phyloP scores from a whole-genome alignment of 2,329 filamentous ascomycete genomes.

The Phialocephala subalpina region DNA sequence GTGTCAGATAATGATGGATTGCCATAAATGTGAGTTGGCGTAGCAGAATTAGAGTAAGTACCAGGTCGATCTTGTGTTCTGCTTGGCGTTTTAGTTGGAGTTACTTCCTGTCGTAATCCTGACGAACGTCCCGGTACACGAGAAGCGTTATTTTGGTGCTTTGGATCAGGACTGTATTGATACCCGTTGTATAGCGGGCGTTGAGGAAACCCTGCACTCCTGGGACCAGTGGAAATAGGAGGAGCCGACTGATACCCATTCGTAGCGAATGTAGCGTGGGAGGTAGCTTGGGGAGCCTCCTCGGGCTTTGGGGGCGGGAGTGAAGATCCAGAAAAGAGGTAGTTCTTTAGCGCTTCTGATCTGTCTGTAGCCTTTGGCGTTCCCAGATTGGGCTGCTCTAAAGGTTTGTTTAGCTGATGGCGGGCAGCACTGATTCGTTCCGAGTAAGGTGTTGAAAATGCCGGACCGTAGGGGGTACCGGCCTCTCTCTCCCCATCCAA shows the following conservation, averaged over 20 bases:
- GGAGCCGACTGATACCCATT: constrained; percentile 19
- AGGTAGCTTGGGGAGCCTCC: constrained; percentile 32
- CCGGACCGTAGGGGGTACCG: constrained; percentile 64
- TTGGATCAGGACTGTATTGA: constrained; percentile 27
- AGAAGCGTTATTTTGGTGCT: constrained; percentile 23
- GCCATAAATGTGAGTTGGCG: constrained; percentile 34
- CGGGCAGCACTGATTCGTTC: constrained; percentile 67
- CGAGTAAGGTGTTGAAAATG: constrained; percentile 72
- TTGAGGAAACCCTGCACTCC: constrained; percentile 23
- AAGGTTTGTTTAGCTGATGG: constrained; percentile 22
- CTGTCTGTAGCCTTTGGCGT: constrained; percentile 43
- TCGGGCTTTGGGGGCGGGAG: background rate
- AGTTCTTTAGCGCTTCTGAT: constrained; percentile 64
- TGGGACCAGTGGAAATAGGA: constrained; percentile 22
- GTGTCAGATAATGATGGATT: constrained; percentile 22
- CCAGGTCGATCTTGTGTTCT: constrained; percentile 36
- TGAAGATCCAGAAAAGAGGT: constrained; percentile 54
- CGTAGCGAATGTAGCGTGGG: constrained; percentile 23
- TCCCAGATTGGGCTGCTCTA: constrained; percentile 19
- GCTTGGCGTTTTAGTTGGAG: constrained; percentile 40
- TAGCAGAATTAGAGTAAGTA: constrained; percentile 32
- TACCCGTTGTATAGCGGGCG: constrained; percentile 29
- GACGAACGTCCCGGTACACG: constrained; percentile 39
- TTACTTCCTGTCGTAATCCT: constrained; percentile 44
- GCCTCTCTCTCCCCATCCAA: constrained; percentile 65